Evolutionary conservation across 768 basidiomycete species (phyloP).

Genomic region (Pisolithus microcarpus): DNA sequence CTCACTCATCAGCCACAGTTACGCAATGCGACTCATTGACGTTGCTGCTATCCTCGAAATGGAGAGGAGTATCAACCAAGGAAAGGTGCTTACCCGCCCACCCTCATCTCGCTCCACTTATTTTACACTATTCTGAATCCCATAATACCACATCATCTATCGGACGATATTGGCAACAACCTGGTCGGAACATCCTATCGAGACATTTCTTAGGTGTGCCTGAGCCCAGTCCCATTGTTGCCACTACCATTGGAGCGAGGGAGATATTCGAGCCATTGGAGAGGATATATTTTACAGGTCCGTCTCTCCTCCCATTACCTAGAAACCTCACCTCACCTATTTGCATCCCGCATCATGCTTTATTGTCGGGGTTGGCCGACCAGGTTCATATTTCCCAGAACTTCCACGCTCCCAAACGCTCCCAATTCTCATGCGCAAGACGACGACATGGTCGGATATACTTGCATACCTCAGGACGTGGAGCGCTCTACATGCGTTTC

Average conservation of each 20-base stretch:
- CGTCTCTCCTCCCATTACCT: not conserved
- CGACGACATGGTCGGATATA: conserved; percentile 59
- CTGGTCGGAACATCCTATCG: conserved; percentile 65
- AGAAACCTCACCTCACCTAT: too few relatives aligned
- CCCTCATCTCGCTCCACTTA: too few relatives aligned
- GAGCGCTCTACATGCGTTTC: conserved; percentile 63
- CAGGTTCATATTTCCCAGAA: conserved; percentile 37
- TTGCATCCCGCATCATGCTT: not conserved
- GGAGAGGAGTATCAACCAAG: too few relatives aligned
- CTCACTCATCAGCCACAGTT: too few relatives aligned
- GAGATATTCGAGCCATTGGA: conserved; percentile 35
- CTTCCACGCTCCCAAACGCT: conserved; percentile 21
- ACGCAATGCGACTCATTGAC: too few relatives aligned
- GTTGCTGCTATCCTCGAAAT: too few relatives aligned
- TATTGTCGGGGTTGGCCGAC: too few relatives aligned
- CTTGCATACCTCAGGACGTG: conserved; percentile 64
- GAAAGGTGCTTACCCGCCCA: too few relatives aligned
- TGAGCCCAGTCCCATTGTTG: conserved; percentile 28
- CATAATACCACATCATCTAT: too few relatives aligned
- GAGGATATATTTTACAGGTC: conserved; percentile 55
- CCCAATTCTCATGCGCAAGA: conserved; percentile 47
- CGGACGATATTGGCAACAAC: too few relatives aligned
- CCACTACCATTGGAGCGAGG: conserved; percentile 20
- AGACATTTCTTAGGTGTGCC: conserved; percentile 67
- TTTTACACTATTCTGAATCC: too few relatives aligned